Percentiles rank a stretch among this genome's conserved stretches.
These are phyloP conservation scores for Colletotrichum sidae DNA, from an alignment of 2,329 filamentous ascomycete species.

Conservation along the genomic window DNA sequence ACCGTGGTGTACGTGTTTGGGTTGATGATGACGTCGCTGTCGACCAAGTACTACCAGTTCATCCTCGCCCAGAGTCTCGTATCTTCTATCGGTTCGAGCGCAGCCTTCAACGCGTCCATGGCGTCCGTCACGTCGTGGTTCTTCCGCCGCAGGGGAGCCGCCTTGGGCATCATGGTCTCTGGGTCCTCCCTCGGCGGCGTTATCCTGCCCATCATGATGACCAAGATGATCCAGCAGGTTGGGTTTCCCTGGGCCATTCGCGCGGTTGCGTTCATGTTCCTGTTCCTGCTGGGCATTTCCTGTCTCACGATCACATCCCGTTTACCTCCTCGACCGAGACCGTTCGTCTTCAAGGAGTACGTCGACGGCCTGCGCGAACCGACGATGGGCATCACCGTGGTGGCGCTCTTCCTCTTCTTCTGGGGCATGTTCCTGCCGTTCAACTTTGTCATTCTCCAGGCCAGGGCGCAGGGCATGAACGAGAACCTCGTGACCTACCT, in stretches of 20 bases:
- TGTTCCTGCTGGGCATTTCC: constrained; percentile 50
- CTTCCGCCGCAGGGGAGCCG: constrained; percentile 60
- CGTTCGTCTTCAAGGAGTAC: constrained; percentile 61
- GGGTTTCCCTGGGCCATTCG: constrained; percentile 63
- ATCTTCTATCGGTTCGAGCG: constrained; percentile 54
- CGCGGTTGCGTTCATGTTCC: constrained; percentile 58
- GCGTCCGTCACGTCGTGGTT: constrained; percentile 64
- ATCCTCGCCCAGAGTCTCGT: constrained; percentile 57
- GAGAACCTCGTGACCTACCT: constrained; percentile 57
- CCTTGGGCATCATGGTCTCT: constrained; percentile 64
- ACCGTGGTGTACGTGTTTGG: constrained; percentile 70
- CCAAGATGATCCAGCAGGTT: constrained; percentile 62
- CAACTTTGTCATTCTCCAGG: constrained; percentile 64
- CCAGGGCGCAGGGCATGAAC: constrained; percentile 56
- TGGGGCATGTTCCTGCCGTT: constrained; percentile 66
- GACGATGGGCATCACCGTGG: constrained; percentile 55
- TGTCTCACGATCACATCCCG: constrained; percentile 53
- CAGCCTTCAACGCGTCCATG: constrained; percentile 56
- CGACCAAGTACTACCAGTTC: constrained; percentile 57
- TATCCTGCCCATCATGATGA: constrained; percentile 70
- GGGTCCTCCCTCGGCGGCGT: constrained; percentile 67
- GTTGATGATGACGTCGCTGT: constrained; percentile 73
- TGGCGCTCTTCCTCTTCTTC: constrained; percentile 66
- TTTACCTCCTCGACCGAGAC: constrained; percentile 57
- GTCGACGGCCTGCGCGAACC: constrained; percentile 58